Percentiles rank a stretch among this genome's conserved stretches.
These are phyloP conservation scores for Gillenia trifoliata DNA, from an alignment of 306 rosid species.

Conservation along the genomic window DNA sequence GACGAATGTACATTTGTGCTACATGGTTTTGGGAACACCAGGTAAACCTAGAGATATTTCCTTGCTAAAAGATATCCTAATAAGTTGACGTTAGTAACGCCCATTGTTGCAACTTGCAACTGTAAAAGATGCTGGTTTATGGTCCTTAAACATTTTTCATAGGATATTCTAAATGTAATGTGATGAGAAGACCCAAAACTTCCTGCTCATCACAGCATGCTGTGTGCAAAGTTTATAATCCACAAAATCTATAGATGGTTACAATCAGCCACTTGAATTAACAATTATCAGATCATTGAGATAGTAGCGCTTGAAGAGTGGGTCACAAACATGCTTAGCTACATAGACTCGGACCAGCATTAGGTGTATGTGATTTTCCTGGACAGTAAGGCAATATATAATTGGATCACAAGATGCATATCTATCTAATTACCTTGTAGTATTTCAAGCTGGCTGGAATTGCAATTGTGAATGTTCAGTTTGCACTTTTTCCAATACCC, in stretches of 20 bases:
- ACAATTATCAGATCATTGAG: neutral
- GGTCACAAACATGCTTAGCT: neutral
- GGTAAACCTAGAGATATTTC: neutral
- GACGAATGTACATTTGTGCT: neutral
- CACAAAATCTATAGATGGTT: neutral
- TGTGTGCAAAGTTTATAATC: neutral
- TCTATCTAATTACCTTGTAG: slow-evolving; percentile 58
- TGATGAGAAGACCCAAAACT: neutral
- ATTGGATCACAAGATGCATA: neutral
- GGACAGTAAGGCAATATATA: slow-evolving; percentile 5
- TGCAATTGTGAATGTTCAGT: slow-evolving; percentile 52
- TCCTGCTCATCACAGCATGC: neutral
- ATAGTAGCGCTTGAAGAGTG: neutral
- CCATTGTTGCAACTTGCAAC: neutral
- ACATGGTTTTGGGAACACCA: neutral
- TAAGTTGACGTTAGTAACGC: neutral
- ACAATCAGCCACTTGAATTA: neutral
- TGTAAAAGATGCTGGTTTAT: neutral
- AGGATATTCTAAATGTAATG: neutral
- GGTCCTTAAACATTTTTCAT: neutral
- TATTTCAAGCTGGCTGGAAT: slow-evolving; percentile 43
- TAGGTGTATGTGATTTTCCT: neutral
- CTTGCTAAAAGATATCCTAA: neutral
- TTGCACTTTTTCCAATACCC: slow-evolving; percentile 75
- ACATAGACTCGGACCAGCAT: neutral